These are phyloP conservation scores for Jatropha multifida DNA, from an alignment of 441 rosid genomes.

Conservation along the genomic window DNA sequence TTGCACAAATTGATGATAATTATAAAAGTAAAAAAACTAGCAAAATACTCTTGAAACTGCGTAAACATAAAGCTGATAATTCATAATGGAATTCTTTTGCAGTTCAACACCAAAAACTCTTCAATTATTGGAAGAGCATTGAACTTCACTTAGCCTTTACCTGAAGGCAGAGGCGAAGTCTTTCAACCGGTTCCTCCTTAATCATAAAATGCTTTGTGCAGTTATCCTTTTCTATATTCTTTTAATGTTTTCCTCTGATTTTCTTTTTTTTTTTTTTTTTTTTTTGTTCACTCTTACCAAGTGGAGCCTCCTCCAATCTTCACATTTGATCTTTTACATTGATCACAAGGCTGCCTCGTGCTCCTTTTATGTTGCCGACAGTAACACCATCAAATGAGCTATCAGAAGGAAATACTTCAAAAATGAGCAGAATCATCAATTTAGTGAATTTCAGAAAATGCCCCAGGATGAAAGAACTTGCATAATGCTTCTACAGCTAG, in stretches of 20 bases:
- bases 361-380: not conserved
- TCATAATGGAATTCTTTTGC: too few species aligned
- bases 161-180: too few species aligned
- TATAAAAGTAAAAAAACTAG: too few species aligned
- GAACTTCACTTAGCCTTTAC: too few species aligned
- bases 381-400: not conserved
- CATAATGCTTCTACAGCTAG: constrained; percentile 52
- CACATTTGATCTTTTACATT: not conserved
- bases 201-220: constrained; percentile 9
- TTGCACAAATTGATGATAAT: too few species aligned
- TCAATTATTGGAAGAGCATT: too few species aligned
- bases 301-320: not conserved
- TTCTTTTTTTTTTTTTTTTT: too few species aligned
- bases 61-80: too few species aligned
- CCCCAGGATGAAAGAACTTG: constrained; percentile 53
- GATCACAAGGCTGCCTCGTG: not conserved
- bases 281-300: not conserved
- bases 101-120: too few species aligned
- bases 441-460: constrained; percentile 44
- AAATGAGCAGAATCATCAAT: not conserved
- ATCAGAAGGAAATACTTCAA: constrained; percentile 6
- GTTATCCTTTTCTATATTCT: not conserved
- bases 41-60: too few species aligned
- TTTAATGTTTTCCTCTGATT: too few species aligned
- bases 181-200: too few species aligned